These are phyloP conservation scores for Strobilomyces dryophilus DNA, from an alignment of 768 basidiomycete species.

Conservation along the genomic window DNA sequence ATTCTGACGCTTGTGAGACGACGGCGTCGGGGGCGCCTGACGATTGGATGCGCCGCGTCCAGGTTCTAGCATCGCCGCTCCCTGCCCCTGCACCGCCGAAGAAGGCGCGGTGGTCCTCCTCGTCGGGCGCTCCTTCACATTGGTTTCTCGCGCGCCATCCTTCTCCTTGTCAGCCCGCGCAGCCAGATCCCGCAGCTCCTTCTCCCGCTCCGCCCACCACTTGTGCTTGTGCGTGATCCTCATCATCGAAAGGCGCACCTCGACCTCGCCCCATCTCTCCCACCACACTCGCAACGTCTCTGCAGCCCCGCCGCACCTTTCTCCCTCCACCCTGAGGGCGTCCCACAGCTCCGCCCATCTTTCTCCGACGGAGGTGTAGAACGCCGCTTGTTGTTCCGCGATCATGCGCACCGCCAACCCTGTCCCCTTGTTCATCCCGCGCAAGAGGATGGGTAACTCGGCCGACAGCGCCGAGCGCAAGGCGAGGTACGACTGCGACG, in stretches of 20 bases:
- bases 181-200: slow-evolving; percentile 18
- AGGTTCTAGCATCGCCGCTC: slow-evolving; percentile 15
- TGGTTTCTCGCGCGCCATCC: slow-evolving; percentile 7
- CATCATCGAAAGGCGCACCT: slow-evolving; percentile 41
- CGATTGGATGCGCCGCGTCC: slow-evolving; percentile 22
- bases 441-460: slow-evolving; percentile 66
- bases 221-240: slow-evolving; percentile 34
- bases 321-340: slow-evolving; percentile 67
- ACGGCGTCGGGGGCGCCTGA: slow-evolving; percentile 20
- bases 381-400: slow-evolving; percentile 52
- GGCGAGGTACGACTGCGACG: slow-evolving; percentile 74
- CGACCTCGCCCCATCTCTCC: slow-evolving; percentile 64
- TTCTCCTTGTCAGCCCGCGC: slow-evolving; percentile 17
- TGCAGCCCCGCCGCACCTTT: slow-evolving; percentile 58
- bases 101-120: slow-evolving; percentile 17
- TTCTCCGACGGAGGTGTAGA: slow-evolving; percentile 57
- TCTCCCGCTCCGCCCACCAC: slow-evolving; percentile 31
- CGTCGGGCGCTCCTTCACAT: slow-evolving; percentile 14
- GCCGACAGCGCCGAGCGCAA: slow-evolving; percentile 65
- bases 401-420: slow-evolving; percentile 48
- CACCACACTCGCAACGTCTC: slow-evolving; percentile 76
- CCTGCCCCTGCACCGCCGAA: slow-evolving; percentile 5
- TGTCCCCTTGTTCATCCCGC: slow-evolving; percentile 57
- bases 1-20: slow-evolving; percentile 20
- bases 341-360: slow-evolving; percentile 85